Base-by-base conservation (phyloP, 495 filamentous ascomycete species). In the Xylona heveae region DNA sequence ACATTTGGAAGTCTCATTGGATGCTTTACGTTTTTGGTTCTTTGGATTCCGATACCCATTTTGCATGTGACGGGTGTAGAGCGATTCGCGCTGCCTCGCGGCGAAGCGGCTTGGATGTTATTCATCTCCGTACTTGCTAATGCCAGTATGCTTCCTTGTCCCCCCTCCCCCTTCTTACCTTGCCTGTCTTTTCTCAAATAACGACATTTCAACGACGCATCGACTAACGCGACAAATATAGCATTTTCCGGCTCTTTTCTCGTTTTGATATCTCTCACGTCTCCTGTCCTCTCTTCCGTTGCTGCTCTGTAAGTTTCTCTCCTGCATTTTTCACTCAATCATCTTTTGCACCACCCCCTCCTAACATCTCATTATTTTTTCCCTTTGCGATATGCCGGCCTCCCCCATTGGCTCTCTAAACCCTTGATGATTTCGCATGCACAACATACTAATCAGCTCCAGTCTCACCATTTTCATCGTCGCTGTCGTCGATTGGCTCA, bases 171-270 rank as follows among this genome's bases (percentile, higher is more conserved):
- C 10, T 26, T 13, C 8, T 7, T 14, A 16, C 15, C 28, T 19
- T 28, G 5, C 27, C 24, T 41, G 21, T 19, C 16, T 19, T 2
- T 22, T n/a, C 6, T 14, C 19, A 4, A 2, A 1, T 4, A n/a
- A 17, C 10, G 19, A 13, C 16, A 7, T 13, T 25, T 25, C 24
- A 25, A n/a, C 9, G 31, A 28, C 31, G 13, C 19, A 19, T 19
- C 24, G 14, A 33, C 29, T 35, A 2, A 39, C 32, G 15, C 10
- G 7, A 18, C 8, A 16, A 20, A 21, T 37, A 34, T 38, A 68
- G 66, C 59, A 14, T 97, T 97, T 52, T 81, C 82, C 8, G 88
- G 88, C n/a, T 76, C 71, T 18, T 95, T 97, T 55, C 61, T 97
- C 10, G 74, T 90, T 15, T 62, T 97, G 12, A 95, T 97, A 36